Base-by-base conservation (phyloP, 2,329 filamentous ascomycete species). In the Pleomassaria siparia region DNA sequence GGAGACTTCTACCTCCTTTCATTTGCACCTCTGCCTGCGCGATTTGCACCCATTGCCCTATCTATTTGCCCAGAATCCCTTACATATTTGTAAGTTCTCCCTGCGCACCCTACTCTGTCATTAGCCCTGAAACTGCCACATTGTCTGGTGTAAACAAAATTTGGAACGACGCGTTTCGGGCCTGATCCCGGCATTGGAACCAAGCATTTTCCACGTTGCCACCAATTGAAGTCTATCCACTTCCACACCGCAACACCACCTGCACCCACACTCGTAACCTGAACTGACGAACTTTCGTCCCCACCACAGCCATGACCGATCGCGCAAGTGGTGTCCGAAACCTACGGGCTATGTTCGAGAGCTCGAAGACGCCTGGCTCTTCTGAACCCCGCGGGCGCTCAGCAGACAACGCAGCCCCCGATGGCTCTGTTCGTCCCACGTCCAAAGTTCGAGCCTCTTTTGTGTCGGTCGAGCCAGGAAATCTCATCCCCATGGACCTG, bases 281-380 rank as follows among this genome's bases (percentile, higher is more conserved):
- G 50, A n/a, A 58, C 63, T 66, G 62, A 68, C 63, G 49, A 52
- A 37, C 46, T 50, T 47, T 47, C 48, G 53, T 52, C 48, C 36
- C 36, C 40, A 40, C 44, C 58, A 58, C 67, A 77, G 75, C 73
- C 72, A 78, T 78, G 75, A 73, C 71, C 50, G 51, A 67, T 48
- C 62, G 67, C 37, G 68, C 56, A 47, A 68, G 67, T 59, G 74
- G 73, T 56, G 75, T 78, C 55, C 70, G 74, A 56, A 75, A 75
- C 58, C 68, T 78, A 47, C 69, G 75, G 60, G 75, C 75, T 47
- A 72, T 77, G 67, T 78, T 78, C 63, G 76, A 78, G 66, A 73
- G 69, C 54, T 63, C 68, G 46, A 60, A 55, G 55, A 56, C 64
- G 44, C 59, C 69, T 47, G 60, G 56, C 21, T 67, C 69, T 59